Evolutionary conservation across 2,329 filamentous ascomycete species (phyloP), one percentile per base, ranked within the genome.

Genomic region (Ilyonectria robusta): DNA sequence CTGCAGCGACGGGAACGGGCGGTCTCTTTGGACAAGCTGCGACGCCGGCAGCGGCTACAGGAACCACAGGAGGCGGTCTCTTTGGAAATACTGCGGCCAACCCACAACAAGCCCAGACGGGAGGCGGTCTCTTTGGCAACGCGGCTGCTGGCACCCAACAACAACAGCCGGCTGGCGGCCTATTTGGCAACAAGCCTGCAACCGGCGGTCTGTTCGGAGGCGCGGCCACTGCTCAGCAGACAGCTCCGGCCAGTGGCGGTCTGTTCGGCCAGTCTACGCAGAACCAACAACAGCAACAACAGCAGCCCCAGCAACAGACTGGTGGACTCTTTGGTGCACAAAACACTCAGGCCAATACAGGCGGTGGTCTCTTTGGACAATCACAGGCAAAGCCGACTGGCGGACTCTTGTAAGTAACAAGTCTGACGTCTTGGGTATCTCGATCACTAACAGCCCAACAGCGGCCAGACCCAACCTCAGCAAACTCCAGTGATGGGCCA

Each of bases 321-420:
- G 72, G 75, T 23, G 76, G 78, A 7, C 70, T 81, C 0, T 81
- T 81, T 57, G 79, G 78, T 3, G 65, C 71, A 23, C 58, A 68
- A 50, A 72, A 67, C 57, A 65, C 65, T 7, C 71, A 73, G 53
- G 55, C 62, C 66, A 75, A 77, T 68, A 62, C 74, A 31, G 72
- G 72, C 7, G 74, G 73, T 15, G 76, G 78, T 6, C 69, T 82
- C 13, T 81, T 82, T 64, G 77, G 77, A 1, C 80, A 81, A 59
- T 73, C 79, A 44, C 79, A 81, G 62, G 72, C 79, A 26, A 76
- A 78, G 57, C 76, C 79, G 10, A 62, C 78, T 6, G 71, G 70
- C 3, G 76, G 77, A 42, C 50, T 81, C 26, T 81, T 81, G 80
- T 81, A 75, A 64, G 78, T 67, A 40, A 59, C 26, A 15, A 42